A percentile compares a stretch with the other conserved stretches of the same genome.
Evolutionary conservation across 148 eudicot genomes (phyloP).

Genomic region (Nyssa sinensis): DNA sequence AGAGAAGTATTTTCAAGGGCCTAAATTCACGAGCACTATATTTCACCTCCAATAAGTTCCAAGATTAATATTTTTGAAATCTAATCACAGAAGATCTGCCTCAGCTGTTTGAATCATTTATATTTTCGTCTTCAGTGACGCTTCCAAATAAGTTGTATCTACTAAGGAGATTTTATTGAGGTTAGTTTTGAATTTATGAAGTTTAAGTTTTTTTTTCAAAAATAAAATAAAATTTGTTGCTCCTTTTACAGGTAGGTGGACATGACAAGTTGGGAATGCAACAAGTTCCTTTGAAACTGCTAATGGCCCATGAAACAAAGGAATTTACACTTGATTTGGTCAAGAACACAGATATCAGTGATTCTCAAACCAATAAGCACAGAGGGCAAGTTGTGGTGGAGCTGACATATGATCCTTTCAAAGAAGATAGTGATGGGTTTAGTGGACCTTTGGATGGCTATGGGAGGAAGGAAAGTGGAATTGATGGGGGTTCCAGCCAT

Average conservation of each 20-base stretch:
- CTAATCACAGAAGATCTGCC: background rate
- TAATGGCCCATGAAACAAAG: constrained; percentile 53
- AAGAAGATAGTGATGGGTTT: constrained; percentile 41
- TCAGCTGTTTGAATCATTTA: background rate
- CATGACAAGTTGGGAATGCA: constrained; percentile 81
- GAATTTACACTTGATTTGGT: constrained; percentile 64
- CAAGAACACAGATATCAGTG: constrained; percentile 40
- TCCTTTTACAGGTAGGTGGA: constrained; percentile 57
- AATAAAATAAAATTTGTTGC: too few relatives aligned
- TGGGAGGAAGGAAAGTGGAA: constrained; percentile 28
- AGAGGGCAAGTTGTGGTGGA: constrained; percentile 68
- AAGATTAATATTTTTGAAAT: background rate
- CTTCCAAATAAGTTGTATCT: too few relatives aligned
- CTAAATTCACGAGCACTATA: too few relatives aligned
- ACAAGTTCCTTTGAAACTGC: constrained; percentile 56
- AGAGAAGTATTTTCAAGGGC: background rate
- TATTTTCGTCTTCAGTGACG: background rate
- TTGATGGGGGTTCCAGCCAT: constrained; percentile 20
- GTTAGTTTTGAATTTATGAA: too few relatives aligned
- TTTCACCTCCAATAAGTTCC: background rate
- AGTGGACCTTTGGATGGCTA: constrained; percentile 25
- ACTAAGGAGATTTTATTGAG: too few relatives aligned
- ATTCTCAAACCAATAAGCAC: constrained; percentile 51
- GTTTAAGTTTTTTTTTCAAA: too few relatives aligned
- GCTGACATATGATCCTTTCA: constrained; percentile 68